Evolutionary conservation across 352 stramenopile genomes (phyloP).

Genomic region (Globisporangium solare): DNA sequence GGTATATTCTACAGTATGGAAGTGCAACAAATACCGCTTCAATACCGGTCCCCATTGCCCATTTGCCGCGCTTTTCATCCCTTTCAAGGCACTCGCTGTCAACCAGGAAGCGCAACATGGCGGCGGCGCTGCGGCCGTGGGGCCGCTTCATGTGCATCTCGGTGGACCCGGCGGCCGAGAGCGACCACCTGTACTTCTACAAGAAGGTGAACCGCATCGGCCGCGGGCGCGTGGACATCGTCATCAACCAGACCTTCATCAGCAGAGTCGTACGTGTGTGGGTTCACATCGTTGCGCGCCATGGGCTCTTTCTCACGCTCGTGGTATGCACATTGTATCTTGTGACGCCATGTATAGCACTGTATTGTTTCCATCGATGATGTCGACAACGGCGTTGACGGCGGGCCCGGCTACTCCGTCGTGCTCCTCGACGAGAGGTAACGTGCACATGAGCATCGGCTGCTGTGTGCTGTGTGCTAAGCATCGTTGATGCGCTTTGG

Average conservation of each 20-base stretch:
- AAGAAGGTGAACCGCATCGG: constrained; percentile 42
- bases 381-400: constrained; percentile 11
- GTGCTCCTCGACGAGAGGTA: constrained; percentile 59
- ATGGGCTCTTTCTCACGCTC: too few species aligned
- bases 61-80: constrained; percentile 3
- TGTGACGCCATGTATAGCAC: constrained; percentile 29
- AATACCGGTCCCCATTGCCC: neutral
- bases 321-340: constrained; percentile 3
- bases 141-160: constrained; percentile 61
- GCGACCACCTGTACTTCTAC: constrained; percentile 62
- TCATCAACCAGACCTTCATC: constrained; percentile 59
- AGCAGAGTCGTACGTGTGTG: constrained; percentile 49
- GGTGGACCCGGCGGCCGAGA: constrained; percentile 41
- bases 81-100: neutral
- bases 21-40: constrained; percentile 6
- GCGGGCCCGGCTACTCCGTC: constrained; percentile 22
- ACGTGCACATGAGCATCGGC: neutral
- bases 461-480: neutral
- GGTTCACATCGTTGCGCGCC: neutral
- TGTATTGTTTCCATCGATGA: constrained; percentile 44
- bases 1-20: neutral
- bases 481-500: neutral
- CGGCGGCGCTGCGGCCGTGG: constrained; percentile 26
- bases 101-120: too few species aligned
- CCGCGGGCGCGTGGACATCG: constrained; percentile 39